These are phyloP conservation scores for Durio zibethinus DNA, from an alignment of 345 rosid species.

Conservation along the genomic window DNA sequence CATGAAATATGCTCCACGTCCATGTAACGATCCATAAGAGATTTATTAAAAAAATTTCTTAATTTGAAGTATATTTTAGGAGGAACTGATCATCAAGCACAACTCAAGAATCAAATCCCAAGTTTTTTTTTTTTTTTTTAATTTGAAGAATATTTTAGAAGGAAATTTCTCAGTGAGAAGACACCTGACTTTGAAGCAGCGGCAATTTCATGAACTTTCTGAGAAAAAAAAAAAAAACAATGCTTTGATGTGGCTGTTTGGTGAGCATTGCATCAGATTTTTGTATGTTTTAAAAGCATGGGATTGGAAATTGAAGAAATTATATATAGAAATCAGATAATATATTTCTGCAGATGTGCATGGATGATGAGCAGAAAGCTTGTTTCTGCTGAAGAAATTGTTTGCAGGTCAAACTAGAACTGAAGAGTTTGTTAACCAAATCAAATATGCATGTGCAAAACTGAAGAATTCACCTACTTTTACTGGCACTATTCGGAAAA, in stretches of 20 bases:
- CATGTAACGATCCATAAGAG: not conserved
- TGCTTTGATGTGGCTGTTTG: not conserved
- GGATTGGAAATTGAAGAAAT: not conserved
- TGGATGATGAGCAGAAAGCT: not conserved
- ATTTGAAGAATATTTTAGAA: not conserved
- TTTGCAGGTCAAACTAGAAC: not conserved
- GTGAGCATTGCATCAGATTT: conserved; percentile 9
- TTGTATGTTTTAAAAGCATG: not conserved
- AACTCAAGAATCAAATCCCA: conserved; percentile 10
- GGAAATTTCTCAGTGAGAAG: not conserved
- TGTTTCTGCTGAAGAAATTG: not conserved
- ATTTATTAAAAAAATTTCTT: not conserved
- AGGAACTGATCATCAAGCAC: not conserved
- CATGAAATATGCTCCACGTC: not conserved
- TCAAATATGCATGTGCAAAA: not conserved
- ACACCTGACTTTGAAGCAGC: not conserved
- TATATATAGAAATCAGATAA: not conserved
- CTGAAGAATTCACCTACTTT: not conserved
- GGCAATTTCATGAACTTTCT: conserved; percentile 1
- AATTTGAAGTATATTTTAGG: not conserved
- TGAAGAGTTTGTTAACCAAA: conserved; percentile 1
- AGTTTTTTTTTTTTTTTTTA: not conserved
- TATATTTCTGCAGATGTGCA: not conserved
- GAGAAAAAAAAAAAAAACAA: too few species aligned
- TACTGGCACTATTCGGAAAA: not conserved